phyloP scores from a whole-genome alignment of 352 stramenopile species.

The Globisporangium rhizosaccharum region DNA sequence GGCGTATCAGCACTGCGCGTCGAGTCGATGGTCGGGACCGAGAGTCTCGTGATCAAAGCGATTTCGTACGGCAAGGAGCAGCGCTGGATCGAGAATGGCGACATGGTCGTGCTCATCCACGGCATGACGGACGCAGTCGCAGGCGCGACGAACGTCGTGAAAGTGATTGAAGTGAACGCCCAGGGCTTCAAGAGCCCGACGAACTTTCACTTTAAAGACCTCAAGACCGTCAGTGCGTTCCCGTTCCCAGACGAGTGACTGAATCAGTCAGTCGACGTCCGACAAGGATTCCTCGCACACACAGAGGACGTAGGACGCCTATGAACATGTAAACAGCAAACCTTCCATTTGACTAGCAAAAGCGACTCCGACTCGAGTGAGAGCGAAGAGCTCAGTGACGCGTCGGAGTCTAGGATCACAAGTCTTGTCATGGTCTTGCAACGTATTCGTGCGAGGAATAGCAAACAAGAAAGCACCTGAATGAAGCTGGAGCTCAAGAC shows the following conservation, averaged over 20 bases:
- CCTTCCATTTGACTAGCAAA: too few relatives aligned
- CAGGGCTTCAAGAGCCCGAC: constrained; percentile 61
- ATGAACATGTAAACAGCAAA: too few relatives aligned
- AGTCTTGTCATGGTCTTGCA: too few relatives aligned
- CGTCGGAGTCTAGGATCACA: too few relatives aligned
- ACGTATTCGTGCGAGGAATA: too few relatives aligned
- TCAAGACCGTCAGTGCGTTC: constrained; percentile 23
- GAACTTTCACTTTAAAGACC: constrained; percentile 58
- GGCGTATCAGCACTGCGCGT: constrained; percentile 63
- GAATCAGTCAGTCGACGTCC: background rate
- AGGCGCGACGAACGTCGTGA: constrained; percentile 85
- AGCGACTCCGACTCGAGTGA: too few relatives aligned
- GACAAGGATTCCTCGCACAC: too few relatives aligned
- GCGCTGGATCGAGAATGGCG: constrained; percentile 76
- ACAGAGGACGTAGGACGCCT: too few relatives aligned
- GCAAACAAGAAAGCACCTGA: too few relatives aligned
- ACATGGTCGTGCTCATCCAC: constrained; percentile 89
- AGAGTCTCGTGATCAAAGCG: constrained; percentile 82
- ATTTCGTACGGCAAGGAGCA: constrained; percentile 78
- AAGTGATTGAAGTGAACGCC: constrained; percentile 79
- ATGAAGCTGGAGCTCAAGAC: too few relatives aligned
- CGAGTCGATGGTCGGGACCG: constrained; percentile 75
- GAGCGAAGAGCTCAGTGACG: too few relatives aligned
- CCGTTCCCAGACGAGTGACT: constrained; percentile 6
- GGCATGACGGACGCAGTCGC: constrained; percentile 80